phyloP scores from a whole-genome alignment of 78 protist species.

The Dictyostelium purpureum region DNA sequence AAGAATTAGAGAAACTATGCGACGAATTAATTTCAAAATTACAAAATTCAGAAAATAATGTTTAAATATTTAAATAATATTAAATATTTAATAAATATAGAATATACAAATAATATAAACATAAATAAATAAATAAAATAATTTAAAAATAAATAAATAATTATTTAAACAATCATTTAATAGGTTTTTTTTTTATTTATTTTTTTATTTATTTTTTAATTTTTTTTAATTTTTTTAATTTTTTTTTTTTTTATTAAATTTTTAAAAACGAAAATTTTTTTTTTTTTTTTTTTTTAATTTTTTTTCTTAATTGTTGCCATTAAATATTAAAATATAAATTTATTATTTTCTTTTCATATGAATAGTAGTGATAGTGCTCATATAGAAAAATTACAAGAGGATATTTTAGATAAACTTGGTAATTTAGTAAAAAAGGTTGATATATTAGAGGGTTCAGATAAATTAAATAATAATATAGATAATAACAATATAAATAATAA shows the following conservation, averaged over 20 bases:
- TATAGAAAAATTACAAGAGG: background rate
- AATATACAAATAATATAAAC: background rate
- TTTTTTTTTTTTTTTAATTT: background rate
- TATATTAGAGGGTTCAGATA: background rate
- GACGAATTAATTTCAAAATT: conserved; percentile 60
- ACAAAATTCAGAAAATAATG: background rate
- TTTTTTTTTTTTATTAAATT: background rate
- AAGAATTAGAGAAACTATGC: conserved; percentile 50
- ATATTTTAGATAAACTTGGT: background rate
- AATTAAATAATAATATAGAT: no score
- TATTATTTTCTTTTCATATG: background rate
- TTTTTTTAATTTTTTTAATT: background rate
- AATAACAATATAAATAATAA: no score
- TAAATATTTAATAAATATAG: background rate
- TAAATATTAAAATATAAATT: background rate
- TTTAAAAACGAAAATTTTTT: background rate
- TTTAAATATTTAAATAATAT: no score
- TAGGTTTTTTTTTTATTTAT: background rate
- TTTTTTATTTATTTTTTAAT: background rate
- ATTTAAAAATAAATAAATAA: background rate
- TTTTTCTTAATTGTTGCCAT: background rate
- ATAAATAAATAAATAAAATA: background rate
- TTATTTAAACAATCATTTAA: background rate
- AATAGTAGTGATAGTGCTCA: background rate
- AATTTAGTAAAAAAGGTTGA: background rate